These are phyloP conservation scores for Thelonectria blattea DNA, from an alignment of 2,329 filamentous ascomycete genomes.

Conservation along the genomic window DNA sequence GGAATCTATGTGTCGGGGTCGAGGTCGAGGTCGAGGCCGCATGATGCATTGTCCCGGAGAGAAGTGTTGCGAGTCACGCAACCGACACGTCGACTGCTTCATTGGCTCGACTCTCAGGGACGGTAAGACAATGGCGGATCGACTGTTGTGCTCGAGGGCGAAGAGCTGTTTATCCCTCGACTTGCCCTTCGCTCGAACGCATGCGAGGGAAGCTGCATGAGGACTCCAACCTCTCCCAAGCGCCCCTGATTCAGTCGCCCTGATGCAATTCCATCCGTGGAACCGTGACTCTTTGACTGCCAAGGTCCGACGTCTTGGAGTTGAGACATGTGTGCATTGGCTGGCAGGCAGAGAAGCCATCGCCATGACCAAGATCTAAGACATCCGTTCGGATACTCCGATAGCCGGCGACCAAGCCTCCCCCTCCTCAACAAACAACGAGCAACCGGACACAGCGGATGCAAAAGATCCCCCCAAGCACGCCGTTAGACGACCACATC, in stretches of 20 bases:
- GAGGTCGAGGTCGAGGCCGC: not conserved
- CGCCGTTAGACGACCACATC: not conserved
- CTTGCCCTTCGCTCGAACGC: not conserved
- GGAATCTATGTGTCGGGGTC: not conserved
- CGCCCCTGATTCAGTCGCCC: not conserved
- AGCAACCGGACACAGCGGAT: not conserved
- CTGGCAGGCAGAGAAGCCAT: not conserved
- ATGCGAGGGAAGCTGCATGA: not conserved
- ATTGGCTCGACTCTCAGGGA: too few species aligned
- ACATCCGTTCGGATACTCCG: not conserved
- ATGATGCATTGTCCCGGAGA: not conserved
- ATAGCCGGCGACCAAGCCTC: not conserved
- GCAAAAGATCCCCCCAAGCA: slow-evolving; percentile 12
- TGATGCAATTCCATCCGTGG: not conserved
- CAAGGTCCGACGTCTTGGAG: slow-evolving; percentile 1
- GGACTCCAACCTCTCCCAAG: not conserved
- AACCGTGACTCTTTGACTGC: not conserved
- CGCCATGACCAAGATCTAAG: not conserved
- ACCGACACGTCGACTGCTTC: not conserved
- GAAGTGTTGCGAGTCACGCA: not conserved
- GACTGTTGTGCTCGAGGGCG: not conserved
- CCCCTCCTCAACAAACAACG: not conserved
- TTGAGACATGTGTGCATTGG: not conserved
- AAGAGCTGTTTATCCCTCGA: not conserved
- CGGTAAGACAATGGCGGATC: not conserved